Percentiles rank a stretch among this genome's conserved stretches.
Conservation (phyloP, 2,329 filamentous ascomycete genomes). For the Cercospora citrullina region DNA sequence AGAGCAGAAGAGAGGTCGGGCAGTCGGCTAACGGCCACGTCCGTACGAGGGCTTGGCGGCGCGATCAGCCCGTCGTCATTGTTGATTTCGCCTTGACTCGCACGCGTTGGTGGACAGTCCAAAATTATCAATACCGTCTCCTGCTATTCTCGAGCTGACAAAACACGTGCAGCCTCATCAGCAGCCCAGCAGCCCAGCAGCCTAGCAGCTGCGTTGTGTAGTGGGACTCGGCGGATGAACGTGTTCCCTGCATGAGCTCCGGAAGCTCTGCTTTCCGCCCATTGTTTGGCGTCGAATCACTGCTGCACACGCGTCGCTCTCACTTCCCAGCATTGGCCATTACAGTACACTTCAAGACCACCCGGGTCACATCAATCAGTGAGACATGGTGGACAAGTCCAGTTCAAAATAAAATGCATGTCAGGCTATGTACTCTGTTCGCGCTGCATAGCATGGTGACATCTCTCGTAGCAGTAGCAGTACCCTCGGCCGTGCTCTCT, state of each 20-base stretch:
- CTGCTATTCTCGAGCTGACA: background rate
- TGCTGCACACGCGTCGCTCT: slow-evolving; percentile 2
- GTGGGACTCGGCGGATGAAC: background rate
- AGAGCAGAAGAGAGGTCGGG: background rate
- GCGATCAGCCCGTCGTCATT: background rate
- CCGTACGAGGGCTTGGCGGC: background rate
- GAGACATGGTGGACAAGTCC: background rate
- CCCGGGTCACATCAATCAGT: background rate
- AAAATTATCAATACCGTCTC: background rate
- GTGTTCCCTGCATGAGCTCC: background rate
- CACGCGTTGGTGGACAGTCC: background rate
- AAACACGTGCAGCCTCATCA: background rate
- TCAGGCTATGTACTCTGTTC: slow-evolving; percentile 23
- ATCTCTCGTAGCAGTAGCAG: slow-evolving; percentile 20
- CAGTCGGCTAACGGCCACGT: background rate
- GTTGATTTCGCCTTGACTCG: background rate
- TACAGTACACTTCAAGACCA: background rate
- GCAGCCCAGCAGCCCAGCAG: background rate
- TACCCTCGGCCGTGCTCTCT: slow-evolving; percentile 11
- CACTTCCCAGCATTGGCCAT: background rate
- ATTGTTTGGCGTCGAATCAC: slow-evolving; percentile 5
- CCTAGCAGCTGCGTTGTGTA: background rate
- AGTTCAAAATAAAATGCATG: slow-evolving; percentile 18
- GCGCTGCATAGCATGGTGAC: slow-evolving; percentile 23
- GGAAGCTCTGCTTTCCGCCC: background rate